Conservation (phyloP, 352 stramenopile species). For the Globisporangium cylindrosporum region DNA sequence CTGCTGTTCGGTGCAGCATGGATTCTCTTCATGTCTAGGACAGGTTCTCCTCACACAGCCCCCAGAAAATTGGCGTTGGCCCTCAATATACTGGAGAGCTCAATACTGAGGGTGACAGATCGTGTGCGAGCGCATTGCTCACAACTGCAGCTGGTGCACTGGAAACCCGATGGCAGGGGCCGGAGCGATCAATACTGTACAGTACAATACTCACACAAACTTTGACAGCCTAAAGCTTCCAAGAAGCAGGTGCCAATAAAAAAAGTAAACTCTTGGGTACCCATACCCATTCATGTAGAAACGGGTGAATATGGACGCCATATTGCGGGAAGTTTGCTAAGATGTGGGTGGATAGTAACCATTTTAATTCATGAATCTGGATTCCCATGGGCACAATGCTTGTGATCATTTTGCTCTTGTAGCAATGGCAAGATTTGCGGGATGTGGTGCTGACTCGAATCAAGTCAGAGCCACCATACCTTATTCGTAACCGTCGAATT, state of each 20-base stretch:
- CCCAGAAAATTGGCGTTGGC: background rate
- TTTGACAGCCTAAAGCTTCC: no score
- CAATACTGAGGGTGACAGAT: background rate
- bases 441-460: background rate
- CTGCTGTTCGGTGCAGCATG: background rate
- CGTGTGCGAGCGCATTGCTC: background rate
- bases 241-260: no score
- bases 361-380: no score
- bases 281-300: no score
- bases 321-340: no score
- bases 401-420: no score
- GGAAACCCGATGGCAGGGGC: slow-evolving; percentile 5
- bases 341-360: no score
- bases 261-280: no score
- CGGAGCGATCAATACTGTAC: background rate
- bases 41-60: background rate
- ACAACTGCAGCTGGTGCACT: background rate
- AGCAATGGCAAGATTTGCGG: no score
- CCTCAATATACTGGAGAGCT: background rate
- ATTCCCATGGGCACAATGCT: no score
- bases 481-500: background rate
- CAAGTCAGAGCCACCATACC: background rate
- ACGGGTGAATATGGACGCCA: no score
- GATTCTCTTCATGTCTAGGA: slow-evolving; percentile 1
- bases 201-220: no score